Conservation (phyloP, 2,329 filamentous ascomycete species). For the Pseudopyrenochaeta lycopersici region DNA sequence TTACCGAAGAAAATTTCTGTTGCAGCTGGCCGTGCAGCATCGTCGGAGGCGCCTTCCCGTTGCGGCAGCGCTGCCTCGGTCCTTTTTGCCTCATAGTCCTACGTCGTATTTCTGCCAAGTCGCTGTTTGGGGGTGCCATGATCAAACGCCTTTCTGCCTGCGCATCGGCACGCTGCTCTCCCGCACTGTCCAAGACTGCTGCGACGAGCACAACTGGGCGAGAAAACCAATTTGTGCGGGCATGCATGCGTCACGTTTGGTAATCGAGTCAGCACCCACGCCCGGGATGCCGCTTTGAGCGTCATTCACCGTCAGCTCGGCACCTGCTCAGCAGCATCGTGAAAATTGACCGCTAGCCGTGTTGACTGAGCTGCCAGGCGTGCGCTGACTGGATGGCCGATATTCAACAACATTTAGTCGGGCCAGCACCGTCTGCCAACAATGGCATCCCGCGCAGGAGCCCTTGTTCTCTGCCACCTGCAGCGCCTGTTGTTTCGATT, state of each 20-base stretch:
- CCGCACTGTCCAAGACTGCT: neutral
- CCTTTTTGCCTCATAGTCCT: slow-evolving; percentile 13
- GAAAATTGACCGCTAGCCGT: slow-evolving; percentile 17
- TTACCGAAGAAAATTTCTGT: slow-evolving; percentile 18
- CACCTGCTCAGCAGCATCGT: slow-evolving; percentile 13
- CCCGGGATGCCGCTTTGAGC: slow-evolving; percentile 38
- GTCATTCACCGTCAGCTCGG: slow-evolving; percentile 24
- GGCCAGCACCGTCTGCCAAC: slow-evolving; percentile 4
- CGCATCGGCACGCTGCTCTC: too few species aligned
- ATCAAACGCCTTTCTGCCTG: neutral
- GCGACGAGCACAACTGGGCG: too few species aligned
- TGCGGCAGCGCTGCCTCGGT: slow-evolving; percentile 20
- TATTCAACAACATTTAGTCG: slow-evolving; percentile 21
- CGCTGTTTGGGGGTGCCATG: neutral
- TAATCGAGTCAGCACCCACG: slow-evolving; percentile 29
- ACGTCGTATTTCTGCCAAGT: slow-evolving; percentile 23
- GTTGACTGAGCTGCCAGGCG: slow-evolving; percentile 12
- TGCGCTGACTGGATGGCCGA: slow-evolving; percentile 28
- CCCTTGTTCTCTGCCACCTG: slow-evolving; percentile 8
- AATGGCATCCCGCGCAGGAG: slow-evolving; percentile 13
- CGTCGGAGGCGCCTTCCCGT: slow-evolving; percentile 7
- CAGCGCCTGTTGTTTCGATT: slow-evolving; percentile 22
- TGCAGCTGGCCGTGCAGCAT: slow-evolving; percentile 3
- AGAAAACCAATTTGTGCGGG: slow-evolving; percentile 13
- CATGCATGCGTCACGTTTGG: slow-evolving; percentile 34